phyloP scores from a whole-genome alignment of 148 eudicot species.

The Cornus florida region DNA sequence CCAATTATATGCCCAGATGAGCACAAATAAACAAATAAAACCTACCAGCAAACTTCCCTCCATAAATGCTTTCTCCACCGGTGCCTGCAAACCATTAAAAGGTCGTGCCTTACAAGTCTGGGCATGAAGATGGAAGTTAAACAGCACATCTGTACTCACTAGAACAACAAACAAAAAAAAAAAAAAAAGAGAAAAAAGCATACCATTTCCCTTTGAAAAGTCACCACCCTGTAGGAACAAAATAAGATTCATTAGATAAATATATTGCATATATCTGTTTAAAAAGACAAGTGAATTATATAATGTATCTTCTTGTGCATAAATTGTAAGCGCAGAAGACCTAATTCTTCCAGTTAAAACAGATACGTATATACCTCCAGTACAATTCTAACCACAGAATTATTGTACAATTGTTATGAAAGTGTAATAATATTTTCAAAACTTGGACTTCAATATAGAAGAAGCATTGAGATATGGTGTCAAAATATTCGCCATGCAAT shows the following conservation, averaged over 20 bases:
- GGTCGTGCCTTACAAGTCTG: conserved; percentile 50
- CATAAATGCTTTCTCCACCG: conserved; percentile 99
- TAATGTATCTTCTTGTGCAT: not conserved
- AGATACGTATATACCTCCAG: too few relatives aligned
- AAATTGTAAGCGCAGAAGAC: not conserved
- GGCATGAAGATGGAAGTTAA: conserved; percentile 43
- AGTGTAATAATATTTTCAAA: too few relatives aligned
- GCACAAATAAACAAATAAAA: conserved; percentile 1
- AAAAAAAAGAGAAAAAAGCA: conserved; percentile 28
- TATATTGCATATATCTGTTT: not conserved
- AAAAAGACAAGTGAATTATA: not conserved
- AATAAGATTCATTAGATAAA: not conserved
- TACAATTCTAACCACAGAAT: too few relatives aligned
- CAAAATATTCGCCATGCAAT: too few relatives aligned
- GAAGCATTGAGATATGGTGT: too few relatives aligned
- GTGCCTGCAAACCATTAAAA: conserved; percentile 93
- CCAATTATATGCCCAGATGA: not conserved
- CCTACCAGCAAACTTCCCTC: conserved; percentile 91
- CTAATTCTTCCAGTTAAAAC: too few relatives aligned
- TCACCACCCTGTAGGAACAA: conserved; percentile 85
- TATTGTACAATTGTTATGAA: too few relatives aligned
- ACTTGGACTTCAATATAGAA: too few relatives aligned
- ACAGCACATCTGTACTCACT: conserved; percentile 36
- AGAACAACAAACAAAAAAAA: conserved; percentile 11
- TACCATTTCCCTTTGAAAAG: conserved; percentile 97